Percentiles rank a stretch among this genome's conserved stretches.
Conservation (phyloP, 495 filamentous ascomycete genomes). For the Rusavskia elegans region DNA sequence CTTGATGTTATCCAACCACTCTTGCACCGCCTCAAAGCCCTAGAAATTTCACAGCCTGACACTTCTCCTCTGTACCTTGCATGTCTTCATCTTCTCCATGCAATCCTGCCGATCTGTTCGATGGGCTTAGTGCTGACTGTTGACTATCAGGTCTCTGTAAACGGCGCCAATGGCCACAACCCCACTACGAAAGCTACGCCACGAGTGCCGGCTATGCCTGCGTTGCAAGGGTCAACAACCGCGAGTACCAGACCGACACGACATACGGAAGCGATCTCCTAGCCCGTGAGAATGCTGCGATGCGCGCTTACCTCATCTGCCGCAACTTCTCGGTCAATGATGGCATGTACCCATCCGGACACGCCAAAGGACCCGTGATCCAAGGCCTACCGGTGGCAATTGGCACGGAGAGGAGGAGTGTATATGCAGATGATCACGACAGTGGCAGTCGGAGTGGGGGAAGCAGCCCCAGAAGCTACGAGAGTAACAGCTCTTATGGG, state of each 20-base stretch:
- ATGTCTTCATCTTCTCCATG: background rate
- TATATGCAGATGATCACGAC: slow-evolving; percentile 29
- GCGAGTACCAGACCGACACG: slow-evolving; percentile 89
- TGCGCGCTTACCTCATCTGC: slow-evolving; percentile 95
- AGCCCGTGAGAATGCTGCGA: slow-evolving; percentile 88
- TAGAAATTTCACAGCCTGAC: background rate
- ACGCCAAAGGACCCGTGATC: slow-evolving; percentile 52
- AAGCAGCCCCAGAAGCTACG: slow-evolving; percentile 39
- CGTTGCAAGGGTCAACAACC: slow-evolving; percentile 87
- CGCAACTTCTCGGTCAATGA: slow-evolving; percentile 97
- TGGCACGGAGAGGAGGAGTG: slow-evolving; percentile 39
- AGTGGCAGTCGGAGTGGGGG: slow-evolving; percentile 36
- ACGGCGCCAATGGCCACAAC: slow-evolving; percentile 89
- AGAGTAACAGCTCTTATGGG: slow-evolving; percentile 16
- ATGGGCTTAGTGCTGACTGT: slow-evolving; percentile 3
- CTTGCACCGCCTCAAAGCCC: background rate
- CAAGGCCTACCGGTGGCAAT: slow-evolving; percentile 74
- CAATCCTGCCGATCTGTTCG: background rate
- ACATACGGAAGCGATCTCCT: slow-evolving; percentile 63
- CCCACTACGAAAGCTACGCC: slow-evolving; percentile 68
- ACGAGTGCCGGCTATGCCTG: slow-evolving; percentile 61
- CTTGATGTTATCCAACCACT: background rate
- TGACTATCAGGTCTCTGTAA: slow-evolving; percentile 67
- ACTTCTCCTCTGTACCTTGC: background rate
- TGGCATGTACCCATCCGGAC: slow-evolving; percentile 65